phyloP scores from a whole-genome alignment of 257 asterid genomes.

The Solanum peruvianum region DNA sequence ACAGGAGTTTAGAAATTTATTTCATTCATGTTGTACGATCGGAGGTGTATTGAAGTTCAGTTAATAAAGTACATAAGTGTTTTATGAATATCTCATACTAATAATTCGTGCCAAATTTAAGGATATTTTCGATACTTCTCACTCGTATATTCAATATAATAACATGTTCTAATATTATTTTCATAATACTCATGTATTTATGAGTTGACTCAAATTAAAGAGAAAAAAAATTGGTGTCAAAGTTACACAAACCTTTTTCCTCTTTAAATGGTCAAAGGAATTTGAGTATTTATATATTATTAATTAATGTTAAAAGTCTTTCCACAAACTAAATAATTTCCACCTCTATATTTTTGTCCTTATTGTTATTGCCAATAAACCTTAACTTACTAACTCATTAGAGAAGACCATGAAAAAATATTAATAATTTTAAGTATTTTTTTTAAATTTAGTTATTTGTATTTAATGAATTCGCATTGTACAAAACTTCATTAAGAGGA shows the following conservation, averaged over 20 bases:
- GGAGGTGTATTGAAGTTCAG: too few relatives aligned
- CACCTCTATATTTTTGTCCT: neutral
- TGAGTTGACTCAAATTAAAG: neutral
- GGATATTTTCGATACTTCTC: accelerated
- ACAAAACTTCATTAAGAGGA: too few relatives aligned
- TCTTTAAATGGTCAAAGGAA: neutral
- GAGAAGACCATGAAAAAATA: neutral
- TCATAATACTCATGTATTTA: too few relatives aligned
- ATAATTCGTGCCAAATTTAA: too few relatives aligned
- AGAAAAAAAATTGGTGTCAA: neutral
- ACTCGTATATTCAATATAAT: too few relatives aligned
- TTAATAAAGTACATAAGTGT: too few relatives aligned
- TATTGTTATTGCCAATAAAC: neutral
- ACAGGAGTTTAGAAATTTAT: neutral
- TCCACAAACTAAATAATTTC: neutral
- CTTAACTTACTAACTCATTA: neutral
- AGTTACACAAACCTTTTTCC: neutral
- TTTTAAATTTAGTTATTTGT: too few relatives aligned
- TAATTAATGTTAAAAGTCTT: too few relatives aligned
- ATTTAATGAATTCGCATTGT: too few relatives aligned
- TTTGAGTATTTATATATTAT: neutral
- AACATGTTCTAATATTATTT: too few relatives aligned
- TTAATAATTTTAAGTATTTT: too few relatives aligned
- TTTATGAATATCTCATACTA: too few relatives aligned
- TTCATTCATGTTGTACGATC: neutral